Base-by-base conservation (phyloP, 768 basidiomycete genomes). In the Auricularia auricula-judae region DNA sequence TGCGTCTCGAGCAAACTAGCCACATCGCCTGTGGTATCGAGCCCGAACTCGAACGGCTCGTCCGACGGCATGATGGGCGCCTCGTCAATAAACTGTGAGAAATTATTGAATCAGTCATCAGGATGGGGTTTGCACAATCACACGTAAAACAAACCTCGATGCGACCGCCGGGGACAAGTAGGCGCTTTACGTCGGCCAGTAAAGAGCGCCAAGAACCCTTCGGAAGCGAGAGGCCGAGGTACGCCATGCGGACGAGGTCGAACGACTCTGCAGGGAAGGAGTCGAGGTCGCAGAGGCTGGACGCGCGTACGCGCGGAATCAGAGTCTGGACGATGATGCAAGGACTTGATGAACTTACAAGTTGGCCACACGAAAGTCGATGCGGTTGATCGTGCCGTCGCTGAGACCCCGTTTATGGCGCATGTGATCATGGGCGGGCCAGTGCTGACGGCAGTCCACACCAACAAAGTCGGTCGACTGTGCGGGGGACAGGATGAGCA, bases 161-260 rank as follows among this genome's bases (percentile, higher is more conserved):
- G 8, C 82, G 80, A 3, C 91, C 90, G 16, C 79, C 82, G 4
- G 77, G 77, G 12, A 74, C 76, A 14, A 92, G 77, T 10, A 92
- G 80, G 33, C 91, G 86, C 16, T 78, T 72, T 3, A 80, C 81
- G 78, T 93, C 87, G 0, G 70, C 67, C 21, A 92, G 65, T 11
- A 92, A 75, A 18, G 74, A 74, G 36, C 79, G 74, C 90, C 90
- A 92, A 44, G 78, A 74, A 4, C 80, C 75, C 54, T 79, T 72
- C 0, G 88, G 88, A 60, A 93, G 78, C 68, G 81, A 82, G 14
- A 88, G 76, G 11, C 79, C 75, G 10, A 89, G 75, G 66, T 89
- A 85, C 12, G 88, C 84, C 80, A 92, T 84, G 42, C 89, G 80
- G 53, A 93, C 84, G 62, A 85, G 77, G 68, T 92, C 88, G 66